Base-by-base conservation (phyloP, 2,329 filamentous ascomycete genomes). In the Pestalotiopsis sp. region DNA sequence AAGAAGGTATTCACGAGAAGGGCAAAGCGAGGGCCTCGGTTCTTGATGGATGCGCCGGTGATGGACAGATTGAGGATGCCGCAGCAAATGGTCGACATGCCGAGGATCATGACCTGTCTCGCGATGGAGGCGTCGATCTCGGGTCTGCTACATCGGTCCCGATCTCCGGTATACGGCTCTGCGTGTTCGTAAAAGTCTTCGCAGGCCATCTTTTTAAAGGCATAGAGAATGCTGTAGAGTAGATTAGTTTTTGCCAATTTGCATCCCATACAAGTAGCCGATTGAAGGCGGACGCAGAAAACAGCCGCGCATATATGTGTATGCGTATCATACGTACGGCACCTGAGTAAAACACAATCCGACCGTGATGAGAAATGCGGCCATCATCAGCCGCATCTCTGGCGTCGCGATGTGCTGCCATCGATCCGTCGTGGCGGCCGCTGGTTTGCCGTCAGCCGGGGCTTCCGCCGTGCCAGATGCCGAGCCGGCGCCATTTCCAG, bases 141-240 rank as follows among this genome's bases (percentile, higher is more conserved):
- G 67, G 87, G 87, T 25, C 84, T 82, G 56, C 82, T 84, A 73
- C 91, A 93, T 12, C 86, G 82, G 70, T 90, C 86, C 4, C 82
- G 82, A 2, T 76, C 72, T 3, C 82, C 84, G 11, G 78, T 74
- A 65, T 80, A 86, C 0, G 85, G 82, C 27, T 86, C 83, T 72
- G 91, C 87, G 2, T 81, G 81, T 39, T 85, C 80, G 78, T 92
- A 93, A 75, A 88, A 93, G 64, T 86, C 86, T 63, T 93, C 89
- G 77, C 91, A 93, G 23, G 86, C 88, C 90, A 93, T 92, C 1
- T 91, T 75, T 66, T 89, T 88, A 71, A 92, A 92, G n/a, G 90
- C 88, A 76, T 90, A 91, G 38, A 91, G 78, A 1, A 85, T 73
- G 0, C 83, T 81, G 65, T 4, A 1, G 9, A n/a, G 27, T 13